These are phyloP conservation scores for Blepharisma stoltei DNA, from an alignment of 73 alveolate species.

Conservation along the genomic window DNA sequence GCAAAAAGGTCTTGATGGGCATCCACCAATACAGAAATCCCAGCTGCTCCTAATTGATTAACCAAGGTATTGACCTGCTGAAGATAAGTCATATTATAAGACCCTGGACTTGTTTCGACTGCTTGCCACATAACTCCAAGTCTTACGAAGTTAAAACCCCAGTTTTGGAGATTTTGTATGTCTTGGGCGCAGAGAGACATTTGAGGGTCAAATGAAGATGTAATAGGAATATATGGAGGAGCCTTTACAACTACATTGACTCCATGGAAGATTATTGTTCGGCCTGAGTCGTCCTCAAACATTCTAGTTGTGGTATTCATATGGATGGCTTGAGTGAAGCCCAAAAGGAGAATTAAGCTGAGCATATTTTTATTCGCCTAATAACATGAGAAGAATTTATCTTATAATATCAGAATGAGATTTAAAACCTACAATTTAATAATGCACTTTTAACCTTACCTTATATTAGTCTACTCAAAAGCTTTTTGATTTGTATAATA, in stretches of 20 bases:
- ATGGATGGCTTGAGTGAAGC: constrained; percentile 3
- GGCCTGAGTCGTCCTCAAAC: constrained; percentile 32
- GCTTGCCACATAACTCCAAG: constrained; percentile 50
- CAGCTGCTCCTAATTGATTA: constrained; percentile 30
- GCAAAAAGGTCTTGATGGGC: constrained; percentile 42
- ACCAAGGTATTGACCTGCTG: constrained; percentile 16
- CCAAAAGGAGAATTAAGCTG: too few species aligned
- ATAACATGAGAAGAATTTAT: too few species aligned
- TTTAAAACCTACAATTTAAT: too few species aligned
- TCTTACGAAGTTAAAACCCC: constrained; percentile 44
- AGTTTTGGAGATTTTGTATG: constrained; percentile 28
- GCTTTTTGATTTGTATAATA: too few species aligned
- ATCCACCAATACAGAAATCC: constrained; percentile 34
- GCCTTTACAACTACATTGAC: constrained; percentile 32
- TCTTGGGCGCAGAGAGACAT: constrained; percentile 32
- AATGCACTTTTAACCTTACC: too few species aligned
- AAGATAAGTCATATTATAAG: constrained; percentile 33
- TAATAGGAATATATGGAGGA: constrained; percentile 43
- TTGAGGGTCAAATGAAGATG: constrained; percentile 31
- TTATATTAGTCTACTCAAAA: too few species aligned
- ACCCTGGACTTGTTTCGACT: constrained; percentile 32
- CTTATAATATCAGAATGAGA: too few species aligned
- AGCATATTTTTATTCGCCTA: too few species aligned
- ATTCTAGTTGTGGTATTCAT: constrained; percentile 20
- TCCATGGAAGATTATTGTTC: constrained; percentile 42